Conservation (phyloP, 345 rosid genomes). For the Cochlearia excelsa region DNA sequence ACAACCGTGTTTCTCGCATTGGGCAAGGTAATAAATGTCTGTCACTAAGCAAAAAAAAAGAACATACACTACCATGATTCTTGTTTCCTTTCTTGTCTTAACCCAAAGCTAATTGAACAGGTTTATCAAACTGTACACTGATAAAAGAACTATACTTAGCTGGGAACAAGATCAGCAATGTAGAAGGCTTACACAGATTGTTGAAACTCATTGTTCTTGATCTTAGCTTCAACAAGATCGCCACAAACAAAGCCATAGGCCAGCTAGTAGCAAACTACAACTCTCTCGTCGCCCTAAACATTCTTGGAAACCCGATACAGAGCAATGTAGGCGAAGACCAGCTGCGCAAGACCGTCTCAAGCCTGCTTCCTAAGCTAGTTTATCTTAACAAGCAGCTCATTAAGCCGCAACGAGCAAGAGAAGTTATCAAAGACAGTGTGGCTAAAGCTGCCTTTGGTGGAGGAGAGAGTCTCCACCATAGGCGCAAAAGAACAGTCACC, state of each 20-base stretch:
- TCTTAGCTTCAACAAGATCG: constrained; percentile 91
- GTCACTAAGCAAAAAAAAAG: not conserved
- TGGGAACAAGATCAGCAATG: constrained; percentile 86
- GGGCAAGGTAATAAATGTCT: constrained; percentile 65
- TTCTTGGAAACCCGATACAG: constrained; percentile 80
- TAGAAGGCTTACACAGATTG: constrained; percentile 86
- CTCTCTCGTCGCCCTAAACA: constrained; percentile 70
- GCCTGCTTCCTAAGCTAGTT: constrained; percentile 75
- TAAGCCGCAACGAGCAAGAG: constrained; percentile 72
- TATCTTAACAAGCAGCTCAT: constrained; percentile 83
- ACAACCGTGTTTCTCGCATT: constrained; percentile 81
- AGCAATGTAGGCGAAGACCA: constrained; percentile 74
- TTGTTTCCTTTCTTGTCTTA: constrained; percentile 12
- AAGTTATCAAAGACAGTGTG: constrained; percentile 62
- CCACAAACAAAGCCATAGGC: constrained; percentile 75
- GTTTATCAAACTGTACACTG: constrained; percentile 74
- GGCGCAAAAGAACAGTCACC: constrained; percentile 26
- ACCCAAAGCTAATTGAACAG: constrained; percentile 33
- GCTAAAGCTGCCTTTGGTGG: constrained; percentile 76
- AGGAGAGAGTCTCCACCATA: constrained; percentile 25
- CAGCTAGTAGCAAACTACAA: constrained; percentile 92
- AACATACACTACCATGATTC: not conserved
- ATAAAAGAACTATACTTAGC: constrained; percentile 87
- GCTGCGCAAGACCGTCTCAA: constrained; percentile 64
- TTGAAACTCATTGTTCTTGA: constrained; percentile 80